Evolutionary conservation across 2,329 filamentous ascomycete species (phyloP).

Genomic region (Exophiala oligosperma): DNA sequence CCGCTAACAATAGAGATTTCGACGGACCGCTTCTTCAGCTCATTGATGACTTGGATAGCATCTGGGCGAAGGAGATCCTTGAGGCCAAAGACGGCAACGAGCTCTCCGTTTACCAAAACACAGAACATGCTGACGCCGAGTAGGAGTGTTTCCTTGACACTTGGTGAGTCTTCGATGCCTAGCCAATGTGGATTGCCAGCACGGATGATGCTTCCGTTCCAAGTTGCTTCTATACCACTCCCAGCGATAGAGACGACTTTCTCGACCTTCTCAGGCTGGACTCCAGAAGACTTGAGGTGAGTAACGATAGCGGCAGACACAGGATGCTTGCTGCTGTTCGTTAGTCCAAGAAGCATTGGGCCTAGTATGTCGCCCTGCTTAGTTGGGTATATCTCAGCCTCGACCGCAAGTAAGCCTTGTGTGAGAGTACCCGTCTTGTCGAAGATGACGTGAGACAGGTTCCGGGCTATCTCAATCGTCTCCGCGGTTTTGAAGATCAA

Average conservation of each 20-base stretch:
- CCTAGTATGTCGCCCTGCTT: conserved; percentile 3
- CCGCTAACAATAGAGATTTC: conserved; percentile 58
- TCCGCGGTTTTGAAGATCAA: conserved; percentile 69
- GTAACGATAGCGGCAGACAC: conserved; percentile 52
- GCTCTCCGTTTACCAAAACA: conserved; percentile 40
- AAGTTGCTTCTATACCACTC: conserved; percentile 33
- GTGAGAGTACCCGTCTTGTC: conserved; percentile 83
- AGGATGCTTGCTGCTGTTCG: conserved; percentile 55
- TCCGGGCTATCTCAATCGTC: conserved; percentile 62
- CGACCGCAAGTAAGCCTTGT: conserved; percentile 50
- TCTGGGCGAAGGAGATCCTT: conserved; percentile 50
- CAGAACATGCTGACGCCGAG: too few relatives aligned
- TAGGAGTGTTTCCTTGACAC: too few relatives aligned
- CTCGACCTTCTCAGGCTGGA: too few relatives aligned
- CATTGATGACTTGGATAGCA: conserved; percentile 52
- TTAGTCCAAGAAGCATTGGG: conserved; percentile 34
- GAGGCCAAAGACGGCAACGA: conserved; percentile 54
- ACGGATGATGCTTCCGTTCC: conserved; percentile 34
- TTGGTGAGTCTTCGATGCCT: too few relatives aligned
- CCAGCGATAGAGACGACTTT: conserved; percentile 31
- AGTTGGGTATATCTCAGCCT: conserved; percentile 31
- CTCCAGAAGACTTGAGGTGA: too few relatives aligned
- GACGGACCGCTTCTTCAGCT: conserved; percentile 52
- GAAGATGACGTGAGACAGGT: conserved; percentile 67
- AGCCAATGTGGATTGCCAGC: too few relatives aligned